Base-by-base conservation (phyloP, 2,329 filamentous ascomycete species). In the Boeremia lycopersici region DNA sequence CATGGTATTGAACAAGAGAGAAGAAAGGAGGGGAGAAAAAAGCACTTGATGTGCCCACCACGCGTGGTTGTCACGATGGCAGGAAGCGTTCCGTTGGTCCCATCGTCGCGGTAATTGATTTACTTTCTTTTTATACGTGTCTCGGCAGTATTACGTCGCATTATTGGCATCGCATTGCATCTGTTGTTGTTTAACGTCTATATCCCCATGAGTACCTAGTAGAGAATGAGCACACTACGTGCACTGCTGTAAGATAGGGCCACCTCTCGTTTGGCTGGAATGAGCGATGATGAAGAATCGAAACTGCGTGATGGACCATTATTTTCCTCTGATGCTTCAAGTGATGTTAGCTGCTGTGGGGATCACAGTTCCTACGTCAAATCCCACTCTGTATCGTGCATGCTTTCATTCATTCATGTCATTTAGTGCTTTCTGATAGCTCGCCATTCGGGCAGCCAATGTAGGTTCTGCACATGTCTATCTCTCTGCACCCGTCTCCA, bases 61-160 rank as follows among this genome's bases (percentile, higher is more conserved):
- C n/a, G n/a, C n/a, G 15, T 30, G 28, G 29, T 29, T 31, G 17
- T 31, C 9, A 51, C 57, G 65, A 64, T 70, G 68, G 68, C 69
- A 68, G 70, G 68, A 71, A 71, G 68, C 61, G 69, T 71, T 70
- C 68, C 70, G 66, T 58, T 43, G 68, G 65, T 45, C 53, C 65
- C 67, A 70, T 66, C 57, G 48, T 45, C 29, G 42, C 41, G 48
- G 34, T 51, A 52, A 52, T 52, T 11, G 23, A 23, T 11, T 15
- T 38, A 17, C 34, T 12, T 17, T 10, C 34, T 12, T 19, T 19
- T 2, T 17, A 34, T n/a, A 36, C 17, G 15, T 17, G 34, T 17
- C 1, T 34, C 17, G 11, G 31, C 31, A 33, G 12, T 17, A 19
- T 19, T 17, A 36, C 10, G 31, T 34, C 31, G 41, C 36, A 23